Evolutionary conservation across 208 protist genomes (phyloP).

Genomic region (Porcisia deanei): DNA sequence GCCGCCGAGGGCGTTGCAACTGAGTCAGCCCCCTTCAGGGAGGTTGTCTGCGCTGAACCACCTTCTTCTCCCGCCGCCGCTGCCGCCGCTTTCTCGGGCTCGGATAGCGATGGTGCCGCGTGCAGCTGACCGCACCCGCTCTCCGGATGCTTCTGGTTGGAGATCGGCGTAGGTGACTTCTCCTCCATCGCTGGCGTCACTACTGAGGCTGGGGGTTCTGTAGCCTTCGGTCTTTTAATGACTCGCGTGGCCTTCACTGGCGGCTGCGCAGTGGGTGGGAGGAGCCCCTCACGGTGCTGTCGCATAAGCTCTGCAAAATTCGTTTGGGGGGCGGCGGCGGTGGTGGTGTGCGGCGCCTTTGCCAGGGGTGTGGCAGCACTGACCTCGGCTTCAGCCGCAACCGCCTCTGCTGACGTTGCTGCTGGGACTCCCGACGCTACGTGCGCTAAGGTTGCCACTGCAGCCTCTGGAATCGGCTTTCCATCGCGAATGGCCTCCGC

Average conservation of each 20-base stretch:
- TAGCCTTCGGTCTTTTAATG: conserved; percentile 32
- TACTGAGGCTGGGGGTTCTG: neutral
- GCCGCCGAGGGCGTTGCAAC: neutral
- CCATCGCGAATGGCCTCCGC: conserved; percentile 20
- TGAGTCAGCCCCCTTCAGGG: neutral
- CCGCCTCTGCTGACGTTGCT: neutral
- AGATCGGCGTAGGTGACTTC: neutral
- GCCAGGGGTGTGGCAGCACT: neutral
- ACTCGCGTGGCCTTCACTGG: conserved; percentile 39
- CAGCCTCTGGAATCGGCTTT: conserved; percentile 18
- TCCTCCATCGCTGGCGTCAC: neutral
- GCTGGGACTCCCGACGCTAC: neutral
- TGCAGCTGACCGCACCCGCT: neutral
- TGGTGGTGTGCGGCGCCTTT: neutral
- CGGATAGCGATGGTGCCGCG: neutral
- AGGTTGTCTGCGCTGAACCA: neutral
- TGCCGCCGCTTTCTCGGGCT: neutral
- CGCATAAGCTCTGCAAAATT: conserved; percentile 37
- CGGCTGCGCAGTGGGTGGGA: conserved; percentile 25
- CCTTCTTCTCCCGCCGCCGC: neutral
- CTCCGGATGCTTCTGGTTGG: neutral
- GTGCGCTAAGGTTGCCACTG: neutral
- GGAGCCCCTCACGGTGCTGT: conserved; percentile 33
- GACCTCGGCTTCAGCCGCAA: neutral
- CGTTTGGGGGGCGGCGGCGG: conserved; percentile 6